A percentile compares a stretch with the other conserved stretches of the same genome.
phyloP scores from a whole-genome alignment of 176 grass and related monocot species.

The Aegilops tauschii region DNA sequence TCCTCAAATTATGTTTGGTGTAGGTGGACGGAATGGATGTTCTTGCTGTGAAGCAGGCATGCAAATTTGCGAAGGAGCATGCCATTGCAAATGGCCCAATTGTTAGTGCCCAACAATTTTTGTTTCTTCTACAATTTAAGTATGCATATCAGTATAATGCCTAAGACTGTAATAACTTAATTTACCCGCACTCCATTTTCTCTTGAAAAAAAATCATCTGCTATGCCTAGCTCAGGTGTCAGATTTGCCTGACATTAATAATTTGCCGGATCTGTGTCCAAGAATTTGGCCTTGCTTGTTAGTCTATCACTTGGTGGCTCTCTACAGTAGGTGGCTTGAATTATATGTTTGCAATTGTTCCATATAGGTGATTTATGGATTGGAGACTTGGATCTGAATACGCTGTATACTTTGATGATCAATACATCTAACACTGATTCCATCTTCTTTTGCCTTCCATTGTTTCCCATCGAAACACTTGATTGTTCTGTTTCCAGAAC shows the following conservation, averaged over 20 bases:
- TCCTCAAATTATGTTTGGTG: not conserved
- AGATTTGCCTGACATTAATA: not conserved
- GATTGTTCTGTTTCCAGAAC: not conserved
- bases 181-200: not conserved
- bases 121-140: not conserved
- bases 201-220: not conserved
- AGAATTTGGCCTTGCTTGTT: not conserved
- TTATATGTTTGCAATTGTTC: not conserved
- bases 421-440: not conserved
- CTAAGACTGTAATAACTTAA: not conserved
- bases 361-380: not conserved
- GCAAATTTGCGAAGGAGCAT: constrained; percentile 88
- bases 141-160: not conserved
- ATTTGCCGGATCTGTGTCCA: not conserved
- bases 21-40: constrained; percentile 98
- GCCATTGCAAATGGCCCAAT: constrained; percentile 84
- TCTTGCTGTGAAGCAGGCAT: constrained; percentile 96
- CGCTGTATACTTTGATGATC: not conserved
- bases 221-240: not conserved
- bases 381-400: not conserved
- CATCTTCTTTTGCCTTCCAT: not conserved
- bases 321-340: not conserved
- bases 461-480: not conserved
- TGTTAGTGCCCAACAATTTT: constrained; percentile 47
- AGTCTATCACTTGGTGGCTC: not conserved